Conservation (phyloP, 2,329 filamentous ascomycete genomes). For the Leptographium procerum region DNA sequence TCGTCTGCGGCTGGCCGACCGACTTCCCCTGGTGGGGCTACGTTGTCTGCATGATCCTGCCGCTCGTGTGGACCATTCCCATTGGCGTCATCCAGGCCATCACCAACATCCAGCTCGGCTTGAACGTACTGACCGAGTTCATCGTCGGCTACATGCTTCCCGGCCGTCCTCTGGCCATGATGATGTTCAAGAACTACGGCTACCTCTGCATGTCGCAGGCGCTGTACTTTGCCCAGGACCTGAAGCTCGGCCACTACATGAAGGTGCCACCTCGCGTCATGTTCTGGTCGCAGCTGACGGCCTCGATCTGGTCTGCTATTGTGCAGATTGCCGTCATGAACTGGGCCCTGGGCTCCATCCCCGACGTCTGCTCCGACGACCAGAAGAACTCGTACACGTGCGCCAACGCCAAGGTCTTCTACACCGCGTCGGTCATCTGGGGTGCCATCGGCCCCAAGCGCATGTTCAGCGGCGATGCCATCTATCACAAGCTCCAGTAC, state of each 20-base stretch:
- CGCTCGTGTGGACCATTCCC: slow-evolving; percentile 47
- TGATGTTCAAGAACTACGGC: slow-evolving; percentile 68
- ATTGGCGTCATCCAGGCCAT: slow-evolving; percentile 51
- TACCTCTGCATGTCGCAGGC: slow-evolving; percentile 58
- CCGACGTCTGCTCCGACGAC: slow-evolving; percentile 43
- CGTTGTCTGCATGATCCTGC: slow-evolving; percentile 44
- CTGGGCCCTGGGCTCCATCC: slow-evolving; percentile 52
- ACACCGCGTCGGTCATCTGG: slow-evolving; percentile 62
- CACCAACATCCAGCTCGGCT: slow-evolving; percentile 48
- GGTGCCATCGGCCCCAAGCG: slow-evolving; percentile 60
- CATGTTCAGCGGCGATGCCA: slow-evolving; percentile 52
- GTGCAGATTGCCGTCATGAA: slow-evolving; percentile 56
- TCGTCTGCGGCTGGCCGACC: slow-evolving; percentile 42
- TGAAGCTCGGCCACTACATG: slow-evolving; percentile 62
- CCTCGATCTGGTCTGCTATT: slow-evolving; percentile 49
- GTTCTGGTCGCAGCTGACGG: slow-evolving; percentile 48
- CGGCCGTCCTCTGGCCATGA: slow-evolving; percentile 59
- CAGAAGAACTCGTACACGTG: slow-evolving; percentile 47
- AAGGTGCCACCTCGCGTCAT: slow-evolving; percentile 50
- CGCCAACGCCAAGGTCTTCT: slow-evolving; percentile 44
- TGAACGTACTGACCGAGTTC: slow-evolving; percentile 64
- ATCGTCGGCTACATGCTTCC: slow-evolving; percentile 64
- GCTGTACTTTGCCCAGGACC: slow-evolving; percentile 52
- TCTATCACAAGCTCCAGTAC: slow-evolving; percentile 55
- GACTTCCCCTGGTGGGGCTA: slow-evolving; percentile 48